phyloP scores from a whole-genome alignment of 345 rosid genomes.

The Noccaea caerulescens region DNA sequence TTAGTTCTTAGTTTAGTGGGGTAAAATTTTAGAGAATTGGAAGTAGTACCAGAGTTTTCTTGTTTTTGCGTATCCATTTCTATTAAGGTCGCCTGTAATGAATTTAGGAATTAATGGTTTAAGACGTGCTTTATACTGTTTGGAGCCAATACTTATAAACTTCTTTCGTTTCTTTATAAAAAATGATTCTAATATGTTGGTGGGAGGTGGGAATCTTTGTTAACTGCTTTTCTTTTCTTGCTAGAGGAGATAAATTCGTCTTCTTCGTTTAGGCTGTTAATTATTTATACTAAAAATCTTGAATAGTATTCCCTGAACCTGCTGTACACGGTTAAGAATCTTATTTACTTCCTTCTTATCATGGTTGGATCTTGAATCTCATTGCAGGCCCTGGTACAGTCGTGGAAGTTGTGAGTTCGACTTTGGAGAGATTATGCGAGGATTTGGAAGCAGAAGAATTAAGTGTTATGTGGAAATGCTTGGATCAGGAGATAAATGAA shows the following conservation, averaged over 20 bases:
- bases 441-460: conserved; percentile 60
- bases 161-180: background rate
- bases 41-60: conserved; percentile 23
- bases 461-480: conserved; percentile 56
- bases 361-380: conserved; percentile 26
- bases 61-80: conserved; percentile 3
- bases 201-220: conserved; percentile 25
- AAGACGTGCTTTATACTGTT: conserved; percentile 6
- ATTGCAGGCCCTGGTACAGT: conserved; percentile 60
- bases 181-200: conserved; percentile 13
- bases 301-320: conserved; percentile 14
- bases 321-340: conserved; percentile 6
- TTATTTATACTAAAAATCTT: background rate
- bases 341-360: conserved; percentile 19
- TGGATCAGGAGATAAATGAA: conserved; percentile 54
- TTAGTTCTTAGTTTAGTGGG: conserved; percentile 19
- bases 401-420: conserved; percentile 59
- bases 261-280: conserved; percentile 8
- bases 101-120: conserved; percentile 9
- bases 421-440: conserved; percentile 64
- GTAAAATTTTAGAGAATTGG: conserved; percentile 1
- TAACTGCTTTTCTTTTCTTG: conserved; percentile 30
- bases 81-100: conserved; percentile 2
- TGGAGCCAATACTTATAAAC: conserved; percentile 11
- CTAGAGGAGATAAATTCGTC: conserved; percentile 18